A percentile compares a stretch with the other conserved stretches of the same genome.
Conservation (phyloP, 140 eudicot genomes). For the Erigeron philadelphicus region DNA sequence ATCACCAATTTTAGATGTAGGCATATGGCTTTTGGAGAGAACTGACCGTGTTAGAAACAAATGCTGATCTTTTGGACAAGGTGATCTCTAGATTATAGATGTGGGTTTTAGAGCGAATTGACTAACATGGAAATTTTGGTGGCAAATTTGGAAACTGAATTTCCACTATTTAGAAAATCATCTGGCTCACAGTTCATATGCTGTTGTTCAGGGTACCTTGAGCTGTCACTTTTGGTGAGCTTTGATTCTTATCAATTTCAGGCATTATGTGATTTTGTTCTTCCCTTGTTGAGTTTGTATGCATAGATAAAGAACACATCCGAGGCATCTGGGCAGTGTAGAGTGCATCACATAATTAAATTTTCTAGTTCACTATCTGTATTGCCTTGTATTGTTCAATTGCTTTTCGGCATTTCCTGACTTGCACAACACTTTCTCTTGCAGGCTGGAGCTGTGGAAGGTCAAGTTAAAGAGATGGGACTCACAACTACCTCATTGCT, state of each 20-base stretch:
- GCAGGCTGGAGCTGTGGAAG: slow-evolving; percentile 98
- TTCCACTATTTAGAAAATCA: not conserved
- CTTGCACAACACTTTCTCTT: slow-evolving; percentile 19
- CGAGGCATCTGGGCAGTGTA: slow-evolving; percentile 3
- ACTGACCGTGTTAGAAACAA: too few relatives aligned
- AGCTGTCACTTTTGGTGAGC: not conserved
- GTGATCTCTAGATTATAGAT: too few relatives aligned
- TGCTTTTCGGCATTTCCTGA: slow-evolving; percentile 7
- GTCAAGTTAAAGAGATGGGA: slow-evolving; percentile 91
- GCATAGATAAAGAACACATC: slow-evolving; percentile 1
- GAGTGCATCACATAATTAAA: not conserved
- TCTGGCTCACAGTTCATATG: not conserved
- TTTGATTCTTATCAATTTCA: slow-evolving; percentile 2
- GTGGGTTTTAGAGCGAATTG: slow-evolving; percentile 9
- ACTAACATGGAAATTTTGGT: not conserved
- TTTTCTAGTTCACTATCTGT: not conserved
- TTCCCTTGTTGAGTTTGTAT: not conserved
- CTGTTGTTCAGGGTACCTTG: not conserved
- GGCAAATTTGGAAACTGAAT: not conserved
- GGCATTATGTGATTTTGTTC: slow-evolving; percentile 1
- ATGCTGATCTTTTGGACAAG: too few relatives aligned
- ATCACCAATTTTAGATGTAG: too few relatives aligned
- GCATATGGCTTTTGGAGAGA: too few relatives aligned
- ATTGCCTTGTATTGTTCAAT: not conserved
- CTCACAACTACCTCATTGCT: slow-evolving; percentile 71